Evolutionary conservation across 495 filamentous ascomycete species (phyloP).

Genomic region (Penicillium waksmanii): DNA sequence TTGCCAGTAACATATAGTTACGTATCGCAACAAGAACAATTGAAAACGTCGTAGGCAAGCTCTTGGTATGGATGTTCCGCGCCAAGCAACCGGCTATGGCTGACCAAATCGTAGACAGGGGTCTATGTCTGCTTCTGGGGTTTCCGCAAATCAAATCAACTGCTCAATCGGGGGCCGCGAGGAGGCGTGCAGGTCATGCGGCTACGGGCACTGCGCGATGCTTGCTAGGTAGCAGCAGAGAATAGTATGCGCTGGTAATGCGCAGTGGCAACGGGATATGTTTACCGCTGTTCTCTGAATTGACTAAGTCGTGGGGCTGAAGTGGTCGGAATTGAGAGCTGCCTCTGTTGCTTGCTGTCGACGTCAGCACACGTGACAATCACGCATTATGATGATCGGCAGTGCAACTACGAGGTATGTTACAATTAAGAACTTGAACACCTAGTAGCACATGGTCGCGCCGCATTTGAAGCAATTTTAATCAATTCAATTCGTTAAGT

Average conservation of each 20-base stretch:
- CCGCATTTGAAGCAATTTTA: slow-evolving; percentile 10
- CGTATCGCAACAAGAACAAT: too few relatives aligned
- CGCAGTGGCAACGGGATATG: too few relatives aligned
- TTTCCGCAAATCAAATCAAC: not conserved
- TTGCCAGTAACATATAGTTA: not conserved
- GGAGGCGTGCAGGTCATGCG: too few relatives aligned
- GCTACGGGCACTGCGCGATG: too few relatives aligned
- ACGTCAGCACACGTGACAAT: slow-evolving; percentile 18
- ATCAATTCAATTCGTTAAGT: slow-evolving; percentile 29
- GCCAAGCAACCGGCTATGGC: not conserved
- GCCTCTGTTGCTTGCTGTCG: not conserved
- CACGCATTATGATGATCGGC: slow-evolving; percentile 1
- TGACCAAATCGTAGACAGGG: not conserved
- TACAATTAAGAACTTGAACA: too few relatives aligned
- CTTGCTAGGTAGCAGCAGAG: too few relatives aligned
- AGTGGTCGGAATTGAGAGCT: not conserved
- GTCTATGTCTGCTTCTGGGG: not conserved
- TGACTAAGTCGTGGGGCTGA: not conserved
- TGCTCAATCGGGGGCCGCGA: too few relatives aligned
- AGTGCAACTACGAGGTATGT: not conserved
- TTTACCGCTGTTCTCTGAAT: too few relatives aligned
- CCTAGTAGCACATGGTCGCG: too few relatives aligned
- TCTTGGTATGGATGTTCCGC: not conserved
- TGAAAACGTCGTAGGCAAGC: too few relatives aligned
- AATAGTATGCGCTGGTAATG: too few relatives aligned